A percentile compares a stretch with the other conserved stretches of the same genome.
phyloP scores from a whole-genome alignment of 306 rosid species.

The Abrus precatorius region DNA sequence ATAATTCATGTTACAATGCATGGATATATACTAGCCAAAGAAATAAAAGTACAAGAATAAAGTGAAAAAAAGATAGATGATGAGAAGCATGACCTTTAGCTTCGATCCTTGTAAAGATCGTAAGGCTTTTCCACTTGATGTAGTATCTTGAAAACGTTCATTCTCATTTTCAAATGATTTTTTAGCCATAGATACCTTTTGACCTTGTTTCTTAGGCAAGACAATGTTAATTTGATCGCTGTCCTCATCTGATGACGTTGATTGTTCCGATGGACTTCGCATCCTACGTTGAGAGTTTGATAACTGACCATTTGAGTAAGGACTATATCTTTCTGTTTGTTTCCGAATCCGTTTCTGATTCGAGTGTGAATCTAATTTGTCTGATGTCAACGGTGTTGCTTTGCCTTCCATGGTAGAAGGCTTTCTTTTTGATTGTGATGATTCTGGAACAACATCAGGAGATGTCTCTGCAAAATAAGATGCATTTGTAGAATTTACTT shows the following conservation, averaged over 20 bases:
- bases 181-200: conserved; percentile 40
- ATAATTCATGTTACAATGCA: conserved; percentile 21
- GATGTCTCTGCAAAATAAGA: conserved; percentile 61
- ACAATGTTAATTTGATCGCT: conserved; percentile 52
- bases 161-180: conserved; percentile 50
- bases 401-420: conserved; percentile 54
- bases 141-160: conserved; percentile 45
- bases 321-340: conserved; percentile 51
- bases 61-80: background rate
- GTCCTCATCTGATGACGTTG: conserved; percentile 52
- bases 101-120: conserved; percentile 42
- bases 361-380: conserved; percentile 43
- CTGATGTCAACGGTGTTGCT: conserved; percentile 45
- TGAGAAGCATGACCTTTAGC: conserved; percentile 58
- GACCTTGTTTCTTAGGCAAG: conserved; percentile 50
- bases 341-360: conserved; percentile 50
- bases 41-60: background rate
- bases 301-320: conserved; percentile 36
- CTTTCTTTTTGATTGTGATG: conserved; percentile 57
- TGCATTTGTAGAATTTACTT: conserved; percentile 14
- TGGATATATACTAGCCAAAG: conserved; percentile 15
- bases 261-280: conserved; percentile 51
- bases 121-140: conserved; percentile 52
- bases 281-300: conserved; percentile 44
- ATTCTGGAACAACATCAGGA: conserved; percentile 57